Percentiles rank a stretch among this genome's conserved stretches.
Evolutionary conservation across 306 rosid genomes (phyloP).

Genomic region (Quercus ilex): DNA sequence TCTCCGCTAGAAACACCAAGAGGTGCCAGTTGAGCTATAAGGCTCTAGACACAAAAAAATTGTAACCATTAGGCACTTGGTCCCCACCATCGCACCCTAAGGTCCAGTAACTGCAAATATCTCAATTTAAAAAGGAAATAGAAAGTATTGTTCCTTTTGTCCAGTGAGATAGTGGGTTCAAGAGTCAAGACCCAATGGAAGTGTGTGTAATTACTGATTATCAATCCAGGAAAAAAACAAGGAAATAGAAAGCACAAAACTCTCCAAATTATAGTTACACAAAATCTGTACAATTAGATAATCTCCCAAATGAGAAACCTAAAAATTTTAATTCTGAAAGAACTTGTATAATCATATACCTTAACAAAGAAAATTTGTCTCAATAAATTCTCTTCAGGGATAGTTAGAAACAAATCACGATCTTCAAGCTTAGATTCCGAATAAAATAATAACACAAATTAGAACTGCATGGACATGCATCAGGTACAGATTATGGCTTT

Average conservation of each 20-base stretch:
- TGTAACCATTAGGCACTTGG: background rate
- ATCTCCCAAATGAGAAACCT: background rate
- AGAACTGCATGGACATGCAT: background rate
- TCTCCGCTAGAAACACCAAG: no score
- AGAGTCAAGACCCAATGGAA: no score
- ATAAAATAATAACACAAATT: background rate
- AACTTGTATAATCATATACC: background rate
- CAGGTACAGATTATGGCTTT: conserved; percentile 2
- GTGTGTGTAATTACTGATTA: no score
- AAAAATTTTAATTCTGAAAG: background rate
- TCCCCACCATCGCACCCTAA: background rate
- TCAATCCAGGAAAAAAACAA: background rate
- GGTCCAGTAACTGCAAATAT: background rate
- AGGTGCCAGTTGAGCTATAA: no score
- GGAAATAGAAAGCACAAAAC: background rate
- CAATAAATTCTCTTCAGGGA: background rate
- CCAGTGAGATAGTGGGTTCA: no score
- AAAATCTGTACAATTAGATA: background rate
- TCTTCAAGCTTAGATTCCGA: background rate
- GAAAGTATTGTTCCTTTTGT: background rate
- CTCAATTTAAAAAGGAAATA: background rate
- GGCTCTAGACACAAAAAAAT: no score
- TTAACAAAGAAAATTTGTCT: background rate
- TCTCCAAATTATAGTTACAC: background rate
- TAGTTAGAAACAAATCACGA: background rate